A percentile compares a stretch with the other conserved stretches of the same genome.
phyloP scores from a whole-genome alignment of 1,284 basidiomycete genomes.

The Erythrobasidium hasegawianum region DNA sequence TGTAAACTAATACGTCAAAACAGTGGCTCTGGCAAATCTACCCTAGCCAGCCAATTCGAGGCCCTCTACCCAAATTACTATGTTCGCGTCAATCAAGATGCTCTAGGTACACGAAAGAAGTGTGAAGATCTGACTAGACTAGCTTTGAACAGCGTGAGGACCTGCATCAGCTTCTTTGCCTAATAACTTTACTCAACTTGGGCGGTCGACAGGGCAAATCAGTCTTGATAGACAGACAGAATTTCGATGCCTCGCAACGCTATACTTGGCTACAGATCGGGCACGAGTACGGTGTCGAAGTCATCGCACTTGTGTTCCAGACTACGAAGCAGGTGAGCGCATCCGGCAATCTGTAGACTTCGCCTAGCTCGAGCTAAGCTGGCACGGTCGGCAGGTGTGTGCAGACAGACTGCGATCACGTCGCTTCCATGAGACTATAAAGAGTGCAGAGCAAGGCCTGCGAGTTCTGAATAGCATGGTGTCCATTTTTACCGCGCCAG shows the following conservation, averaged over 20 bases:
- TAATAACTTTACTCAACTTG: too few species aligned
- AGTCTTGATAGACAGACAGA: conserved; percentile 44
- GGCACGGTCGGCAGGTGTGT: conserved; percentile 40
- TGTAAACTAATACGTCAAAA: not conserved
- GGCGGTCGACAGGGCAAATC: conserved; percentile 31
- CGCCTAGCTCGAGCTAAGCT: too few species aligned
- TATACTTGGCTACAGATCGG: conserved; percentile 41
- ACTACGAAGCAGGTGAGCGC: conserved; percentile 31
- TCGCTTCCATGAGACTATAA: conserved; percentile 41
- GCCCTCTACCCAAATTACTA: conserved; percentile 29
- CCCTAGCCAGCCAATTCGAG: conserved; percentile 35
- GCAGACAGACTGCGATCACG: conserved; percentile 34
- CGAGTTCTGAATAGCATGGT: conserved; percentile 40
- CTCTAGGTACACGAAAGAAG: conserved; percentile 25
- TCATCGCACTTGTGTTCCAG: conserved; percentile 40
- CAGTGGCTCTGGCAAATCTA: conserved; percentile 41
- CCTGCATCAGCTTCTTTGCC: too few species aligned
- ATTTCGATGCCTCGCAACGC: conserved; percentile 42
- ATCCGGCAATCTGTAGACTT: too few species aligned
- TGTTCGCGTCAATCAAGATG: conserved; percentile 39
- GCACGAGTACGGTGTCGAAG: conserved; percentile 33
- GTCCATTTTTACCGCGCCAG: conserved; percentile 35
- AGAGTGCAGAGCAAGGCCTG: conserved; percentile 38
- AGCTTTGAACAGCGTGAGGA: conserved; percentile 7
- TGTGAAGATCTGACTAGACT: conserved; percentile 23